Evolutionary conservation across 1,139 yeast species (phyloP), one percentile per base, ranked within the genome.

Genomic region (Spencermartinsiella ligniputridi): DNA sequence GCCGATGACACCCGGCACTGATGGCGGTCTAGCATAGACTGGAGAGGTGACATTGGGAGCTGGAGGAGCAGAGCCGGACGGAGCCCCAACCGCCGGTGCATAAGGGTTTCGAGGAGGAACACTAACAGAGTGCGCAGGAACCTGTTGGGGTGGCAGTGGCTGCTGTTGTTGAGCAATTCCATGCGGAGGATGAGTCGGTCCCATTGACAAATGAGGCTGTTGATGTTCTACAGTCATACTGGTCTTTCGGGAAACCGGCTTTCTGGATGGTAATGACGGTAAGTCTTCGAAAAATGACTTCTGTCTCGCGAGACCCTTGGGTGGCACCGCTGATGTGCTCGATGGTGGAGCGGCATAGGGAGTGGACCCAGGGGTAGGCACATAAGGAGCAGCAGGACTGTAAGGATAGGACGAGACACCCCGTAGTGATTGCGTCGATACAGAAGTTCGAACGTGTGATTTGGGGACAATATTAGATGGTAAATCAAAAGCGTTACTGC

Each of bases 401-500:
- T 46, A 35, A n/a, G 50, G 40, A 6, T 40, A 18, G 8, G 48
- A 30, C 40, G 53, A 24, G 41, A 49, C 35, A 37, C 46, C 34
- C 6, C 32, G n/a, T 39, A 46, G 25, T 3, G 36, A 42, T 24
- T 50, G 52, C 21, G 44, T 43, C 4, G 56, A 55, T 12, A 60
- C 47, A 8, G 51, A 39, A 2, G 56, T 41, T 35, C 56, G 50
- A 17, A 51, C 40, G 2, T 48, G 41, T 12, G 51, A 70, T 30
- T 69, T 70, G 1, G 74, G 69, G 21, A 85, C 67, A 41, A 86
- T 64, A 43, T 74, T 81, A 33, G 75, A 68, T 1, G 96, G 96
- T 54, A 87, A 80, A 60, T 87, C 96, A 58, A 85, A 87, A 11
- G 62, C 61, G 40, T 57, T 57, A 11, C 49, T 48, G 2, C 52